A percentile compares a stretch with the other conserved stretches of the same genome.
phyloP scores from a whole-genome alignment of 768 basidiomycete genomes.

The Tylopilus rubrobrunneus region DNA sequence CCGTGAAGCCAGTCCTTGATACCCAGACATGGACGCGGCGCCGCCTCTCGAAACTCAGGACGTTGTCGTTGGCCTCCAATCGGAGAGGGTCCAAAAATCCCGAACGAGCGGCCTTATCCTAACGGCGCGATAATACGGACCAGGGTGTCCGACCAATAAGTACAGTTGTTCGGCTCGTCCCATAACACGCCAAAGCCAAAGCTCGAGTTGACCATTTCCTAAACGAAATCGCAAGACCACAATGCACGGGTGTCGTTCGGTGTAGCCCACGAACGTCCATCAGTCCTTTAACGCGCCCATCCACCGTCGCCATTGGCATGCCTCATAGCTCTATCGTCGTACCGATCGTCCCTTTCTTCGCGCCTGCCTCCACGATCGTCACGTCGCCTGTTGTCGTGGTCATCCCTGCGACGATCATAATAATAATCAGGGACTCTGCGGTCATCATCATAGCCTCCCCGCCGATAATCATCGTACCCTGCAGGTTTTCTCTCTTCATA shows the following conservation, averaged over 20 bases:
- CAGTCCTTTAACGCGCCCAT: conserved; percentile 64
- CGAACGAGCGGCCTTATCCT: conserved; percentile 28
- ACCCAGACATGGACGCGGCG: conserved; percentile 2
- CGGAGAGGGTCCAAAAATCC: conserved; percentile 23
- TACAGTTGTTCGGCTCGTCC: conserved; percentile 35
- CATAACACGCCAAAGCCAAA: conserved; percentile 37
- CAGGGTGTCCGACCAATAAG: conserved; percentile 37
- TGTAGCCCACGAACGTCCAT: conserved; percentile 34
- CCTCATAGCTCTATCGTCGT: conserved; percentile 70
- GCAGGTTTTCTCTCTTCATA: conserved; percentile 83
- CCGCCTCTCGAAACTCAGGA: conserved; percentile 20
- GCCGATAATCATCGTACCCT: conserved; percentile 89
- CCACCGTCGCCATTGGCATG: conserved; percentile 75
- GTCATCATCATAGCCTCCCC: conserved; percentile 76
- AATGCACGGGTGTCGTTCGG: conserved; percentile 29
- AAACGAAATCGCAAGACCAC: conserved; percentile 44
- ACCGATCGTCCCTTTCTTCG: conserved; percentile 81
- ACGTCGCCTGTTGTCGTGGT: conserved; percentile 51
- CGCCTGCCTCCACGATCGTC: conserved; percentile 71
- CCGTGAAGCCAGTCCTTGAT: conserved; percentile 18
- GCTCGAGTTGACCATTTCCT: conserved; percentile 44
- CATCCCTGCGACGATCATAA: conserved; percentile 87
- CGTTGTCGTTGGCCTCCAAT: conserved; percentile 11
- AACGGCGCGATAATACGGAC: conserved; percentile 32
- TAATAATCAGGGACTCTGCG: conserved; percentile 80